phyloP scores from a whole-genome alignment of 176 grass and related monocot species.

The Carex parvula region DNA sequence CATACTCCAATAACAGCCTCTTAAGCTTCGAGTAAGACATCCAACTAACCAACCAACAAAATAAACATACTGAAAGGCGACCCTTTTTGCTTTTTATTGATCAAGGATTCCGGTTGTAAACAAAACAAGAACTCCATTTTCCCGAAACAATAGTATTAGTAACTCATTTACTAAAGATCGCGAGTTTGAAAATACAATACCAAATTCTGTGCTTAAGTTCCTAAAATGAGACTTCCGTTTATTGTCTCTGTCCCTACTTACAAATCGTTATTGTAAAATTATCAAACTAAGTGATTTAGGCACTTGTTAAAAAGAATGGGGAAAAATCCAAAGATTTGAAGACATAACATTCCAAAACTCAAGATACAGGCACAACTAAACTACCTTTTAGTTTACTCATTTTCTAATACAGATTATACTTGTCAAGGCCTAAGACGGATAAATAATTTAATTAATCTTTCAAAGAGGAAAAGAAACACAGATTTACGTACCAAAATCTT shows the following conservation, averaged over 20 bases:
- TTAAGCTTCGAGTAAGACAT: conserved; percentile 1
- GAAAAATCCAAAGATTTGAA: not conserved
- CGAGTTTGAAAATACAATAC: not conserved
- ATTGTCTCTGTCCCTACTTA: not conserved
- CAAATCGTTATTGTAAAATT: not conserved
- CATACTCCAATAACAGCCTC: not conserved
- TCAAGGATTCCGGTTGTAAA: not conserved
- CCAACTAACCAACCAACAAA: conserved; percentile 11
- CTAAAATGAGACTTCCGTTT: not conserved
- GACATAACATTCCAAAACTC: not conserved
- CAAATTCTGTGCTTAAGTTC: not conserved
- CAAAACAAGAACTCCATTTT: conserved; percentile 7
- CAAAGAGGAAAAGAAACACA: not conserved
- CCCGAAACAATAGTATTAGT: not conserved
- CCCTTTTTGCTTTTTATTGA: not conserved
- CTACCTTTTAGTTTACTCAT: not conserved
- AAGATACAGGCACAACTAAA: not conserved
- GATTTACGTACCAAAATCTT: conserved; percentile 46
- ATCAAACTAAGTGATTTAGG: not conserved
- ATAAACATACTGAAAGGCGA: not conserved
- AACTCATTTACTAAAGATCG: not conserved
- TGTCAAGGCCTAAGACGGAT: not conserved
- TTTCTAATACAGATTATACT: not conserved
- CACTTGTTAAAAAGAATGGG: not conserved
- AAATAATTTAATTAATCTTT: not conserved